Evolutionary conservation across 768 basidiomycete species (phyloP).

Genomic region (Mycena galopus): DNA sequence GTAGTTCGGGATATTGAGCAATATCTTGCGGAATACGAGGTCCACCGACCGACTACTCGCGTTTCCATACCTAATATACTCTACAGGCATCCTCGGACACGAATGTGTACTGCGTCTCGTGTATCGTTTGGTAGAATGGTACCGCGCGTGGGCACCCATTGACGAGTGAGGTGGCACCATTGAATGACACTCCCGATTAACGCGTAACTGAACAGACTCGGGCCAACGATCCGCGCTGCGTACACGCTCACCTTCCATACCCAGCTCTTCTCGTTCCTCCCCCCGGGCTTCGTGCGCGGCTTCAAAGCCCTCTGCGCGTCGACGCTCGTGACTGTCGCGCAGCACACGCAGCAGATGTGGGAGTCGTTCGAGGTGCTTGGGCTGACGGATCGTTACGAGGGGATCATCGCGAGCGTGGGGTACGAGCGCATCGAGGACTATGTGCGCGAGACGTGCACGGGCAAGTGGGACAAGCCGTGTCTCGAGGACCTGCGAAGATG

Average conservation of each 20-base stretch:
- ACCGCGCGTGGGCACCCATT: slow-evolving; percentile 78
- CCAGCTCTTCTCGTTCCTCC: slow-evolving; percentile 78
- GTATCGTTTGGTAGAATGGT: slow-evolving; percentile 77
- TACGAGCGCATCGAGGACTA: slow-evolving; percentile 88
- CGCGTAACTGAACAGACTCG: slow-evolving; percentile 61
- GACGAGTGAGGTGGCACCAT: slow-evolving; percentile 64
- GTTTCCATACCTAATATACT: not conserved
- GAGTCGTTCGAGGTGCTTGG: slow-evolving; percentile 77
- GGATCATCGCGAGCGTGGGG: slow-evolving; percentile 84
- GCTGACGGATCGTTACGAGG: slow-evolving; percentile 86
- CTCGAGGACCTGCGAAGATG: slow-evolving; percentile 73
- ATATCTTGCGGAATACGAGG: slow-evolving; percentile 75
- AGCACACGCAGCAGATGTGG: slow-evolving; percentile 59
- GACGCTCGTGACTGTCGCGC: slow-evolving; percentile 58
- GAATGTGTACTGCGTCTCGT: slow-evolving; percentile 67
- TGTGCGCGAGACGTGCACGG: slow-evolving; percentile 74
- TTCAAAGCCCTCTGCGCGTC: slow-evolving; percentile 77
- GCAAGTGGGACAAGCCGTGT: slow-evolving; percentile 77
- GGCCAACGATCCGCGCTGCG: slow-evolving; percentile 67
- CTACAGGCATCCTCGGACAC: slow-evolving; percentile 61
- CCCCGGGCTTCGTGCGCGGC: slow-evolving; percentile 73
- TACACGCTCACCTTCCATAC: slow-evolving; percentile 82
- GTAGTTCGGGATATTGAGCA: slow-evolving; percentile 71
- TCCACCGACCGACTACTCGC: slow-evolving; percentile 37
- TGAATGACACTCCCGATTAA: not conserved